Conservation (phyloP, 768 basidiomycete genomes). For the Megacollybia marginata region DNA sequence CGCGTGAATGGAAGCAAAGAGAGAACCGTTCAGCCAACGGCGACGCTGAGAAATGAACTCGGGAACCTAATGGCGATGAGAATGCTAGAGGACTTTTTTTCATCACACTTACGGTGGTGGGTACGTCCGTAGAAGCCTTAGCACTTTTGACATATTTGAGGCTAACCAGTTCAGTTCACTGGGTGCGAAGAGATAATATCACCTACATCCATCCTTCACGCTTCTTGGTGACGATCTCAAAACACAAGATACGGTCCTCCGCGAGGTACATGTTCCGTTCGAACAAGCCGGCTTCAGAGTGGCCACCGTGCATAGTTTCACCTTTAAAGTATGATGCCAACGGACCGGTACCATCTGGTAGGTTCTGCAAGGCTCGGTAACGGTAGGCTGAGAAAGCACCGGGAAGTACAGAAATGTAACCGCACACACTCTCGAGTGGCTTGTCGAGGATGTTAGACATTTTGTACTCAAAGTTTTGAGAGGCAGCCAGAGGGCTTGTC, state of each 20-base stretch:
- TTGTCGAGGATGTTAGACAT: slow-evolving; percentile 97
- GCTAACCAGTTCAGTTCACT: slow-evolving; percentile 21
- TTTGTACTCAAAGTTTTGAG: slow-evolving; percentile 98
- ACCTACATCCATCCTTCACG: slow-evolving; percentile 74
- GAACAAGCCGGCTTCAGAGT: slow-evolving; percentile 63
- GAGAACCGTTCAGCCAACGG: slow-evolving; percentile 82
- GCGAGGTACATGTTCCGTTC: slow-evolving; percentile 91
- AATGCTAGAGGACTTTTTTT: neutral
- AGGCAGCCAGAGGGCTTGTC: slow-evolving; percentile 76
- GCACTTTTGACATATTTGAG: slow-evolving; percentile 90
- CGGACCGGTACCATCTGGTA: slow-evolving; percentile 82
- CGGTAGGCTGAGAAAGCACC: slow-evolving; percentile 91
- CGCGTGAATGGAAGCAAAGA: slow-evolving; percentile 91
- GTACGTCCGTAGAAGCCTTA: slow-evolving; percentile 94
- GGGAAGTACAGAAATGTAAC: slow-evolving; percentile 82
- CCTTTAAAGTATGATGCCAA: slow-evolving; percentile 93
- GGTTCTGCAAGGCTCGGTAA: slow-evolving; percentile 82
- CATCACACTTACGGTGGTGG: slow-evolving; percentile 49
- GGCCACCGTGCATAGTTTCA: slow-evolving; percentile 73
- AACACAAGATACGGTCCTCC: slow-evolving; percentile 87
- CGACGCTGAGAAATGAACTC: slow-evolving; percentile 95
- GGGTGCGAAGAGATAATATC: neutral
- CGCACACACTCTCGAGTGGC: slow-evolving; percentile 88
- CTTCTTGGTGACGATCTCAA: slow-evolving; percentile 90
- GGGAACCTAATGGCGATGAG: slow-evolving; percentile 41